Conservation (phyloP, 768 basidiomycete species). For the Hygrocybe coccinea region DNA sequence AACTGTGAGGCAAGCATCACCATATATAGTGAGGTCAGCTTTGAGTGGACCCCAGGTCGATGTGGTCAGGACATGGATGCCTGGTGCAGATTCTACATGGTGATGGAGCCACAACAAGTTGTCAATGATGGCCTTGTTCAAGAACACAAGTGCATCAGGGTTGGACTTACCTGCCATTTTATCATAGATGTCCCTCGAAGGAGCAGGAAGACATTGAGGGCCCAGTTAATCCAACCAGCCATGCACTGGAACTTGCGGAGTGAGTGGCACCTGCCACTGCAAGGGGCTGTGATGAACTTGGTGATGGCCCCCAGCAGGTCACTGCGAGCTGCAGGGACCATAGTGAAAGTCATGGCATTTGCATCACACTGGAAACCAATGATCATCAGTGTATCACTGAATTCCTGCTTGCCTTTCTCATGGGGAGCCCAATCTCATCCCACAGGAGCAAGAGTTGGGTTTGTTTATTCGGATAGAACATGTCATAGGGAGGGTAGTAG, state of each 20-base stretch:
- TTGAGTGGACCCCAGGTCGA: conserved; percentile 10
- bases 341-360: conserved; percentile 25
- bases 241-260: no score
- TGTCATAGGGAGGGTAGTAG: conserved; percentile 23
- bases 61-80: conserved; percentile 20
- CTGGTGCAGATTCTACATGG: conserved; percentile 15
- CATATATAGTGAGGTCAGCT: conserved; percentile 15
- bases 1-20: conserved; percentile 19
- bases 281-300: not conserved
- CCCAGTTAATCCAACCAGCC: conserved; percentile 39
- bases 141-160: conserved; percentile 13
- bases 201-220: conserved; percentile 32
- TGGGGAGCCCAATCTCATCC: conserved; percentile 40
- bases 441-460: conserved; percentile 32
- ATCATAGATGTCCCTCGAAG: conserved; percentile 27
- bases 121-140: conserved; percentile 19
- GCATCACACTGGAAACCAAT: conserved; percentile 39
- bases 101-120: conserved; percentile 29
- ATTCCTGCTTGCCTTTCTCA: conserved; percentile 36
- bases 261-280: no score
- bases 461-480: conserved; percentile 29
- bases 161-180: no score
- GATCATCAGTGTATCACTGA: conserved; percentile 27
- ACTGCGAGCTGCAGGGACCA: conserved; percentile 1
- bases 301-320: conserved; percentile 11